These are phyloP conservation scores for Oryza australiensis DNA, from an alignment of 176 grass and related monocot genomes.

Conservation along the genomic window DNA sequence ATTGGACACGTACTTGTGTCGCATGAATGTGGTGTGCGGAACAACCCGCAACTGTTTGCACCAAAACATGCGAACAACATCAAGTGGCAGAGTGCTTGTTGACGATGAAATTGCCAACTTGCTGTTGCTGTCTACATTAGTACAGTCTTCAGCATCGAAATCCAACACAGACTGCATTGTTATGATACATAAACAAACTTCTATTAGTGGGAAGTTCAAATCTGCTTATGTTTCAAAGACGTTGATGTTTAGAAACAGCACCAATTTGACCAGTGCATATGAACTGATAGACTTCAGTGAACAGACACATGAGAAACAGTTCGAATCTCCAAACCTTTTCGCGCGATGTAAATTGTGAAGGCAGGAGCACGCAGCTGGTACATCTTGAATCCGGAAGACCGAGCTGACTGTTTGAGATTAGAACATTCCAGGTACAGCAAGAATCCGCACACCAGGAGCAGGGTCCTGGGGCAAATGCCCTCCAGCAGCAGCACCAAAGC, in stretches of 20 bases:
- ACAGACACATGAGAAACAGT: background rate
- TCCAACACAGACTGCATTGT: background rate
- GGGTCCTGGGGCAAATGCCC: background rate
- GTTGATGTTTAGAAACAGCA: background rate
- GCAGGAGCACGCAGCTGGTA: constrained; percentile 2
- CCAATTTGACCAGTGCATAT: background rate
- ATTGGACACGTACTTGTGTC: background rate
- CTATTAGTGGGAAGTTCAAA: background rate
- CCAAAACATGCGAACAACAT: background rate
- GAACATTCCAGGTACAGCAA: constrained; percentile 28
- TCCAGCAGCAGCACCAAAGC: constrained; percentile 15
- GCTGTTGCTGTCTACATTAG: background rate
- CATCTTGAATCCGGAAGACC: constrained; percentile 25
- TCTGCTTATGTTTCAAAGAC: background rate
- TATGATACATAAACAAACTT: background rate
- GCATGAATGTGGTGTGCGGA: background rate
- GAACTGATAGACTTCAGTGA: background rate
- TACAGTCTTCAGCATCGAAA: background rate
- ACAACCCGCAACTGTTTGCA: background rate
- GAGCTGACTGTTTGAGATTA: constrained; percentile 26
- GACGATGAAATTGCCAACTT: background rate
- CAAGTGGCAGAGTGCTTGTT: background rate
- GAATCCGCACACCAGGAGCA: constrained; percentile 22
- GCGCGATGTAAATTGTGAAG: background rate
- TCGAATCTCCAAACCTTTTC: background rate